A percentile compares a stretch with the other conserved stretches of the same genome.
Conservation (phyloP, 129 eudicot species). For the Erigeron canadensis region DNA sequence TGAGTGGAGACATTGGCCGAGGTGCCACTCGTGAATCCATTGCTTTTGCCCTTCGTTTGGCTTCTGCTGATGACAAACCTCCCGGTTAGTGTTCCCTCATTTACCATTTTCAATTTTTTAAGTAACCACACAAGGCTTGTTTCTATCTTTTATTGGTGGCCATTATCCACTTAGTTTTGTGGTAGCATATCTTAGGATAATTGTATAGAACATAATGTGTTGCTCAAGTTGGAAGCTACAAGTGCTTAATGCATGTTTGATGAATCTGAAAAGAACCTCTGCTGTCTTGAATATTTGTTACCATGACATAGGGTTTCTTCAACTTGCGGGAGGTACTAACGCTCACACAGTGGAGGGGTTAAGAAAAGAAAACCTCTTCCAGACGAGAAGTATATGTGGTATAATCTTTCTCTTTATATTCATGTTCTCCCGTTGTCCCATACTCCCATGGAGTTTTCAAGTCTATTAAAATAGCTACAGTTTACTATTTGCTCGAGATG, state of each 20-base stretch:
- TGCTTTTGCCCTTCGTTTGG: constrained; percentile 68
- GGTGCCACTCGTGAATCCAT: constrained; percentile 91
- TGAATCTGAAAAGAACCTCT: background rate
- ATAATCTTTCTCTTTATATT: constrained; percentile 16
- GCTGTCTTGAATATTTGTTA: background rate
- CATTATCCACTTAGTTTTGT: constrained; percentile 4
- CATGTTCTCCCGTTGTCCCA: background rate
- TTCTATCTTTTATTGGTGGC: background rate
- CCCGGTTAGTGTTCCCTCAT: constrained; percentile 42
- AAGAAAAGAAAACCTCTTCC: constrained; percentile 55
- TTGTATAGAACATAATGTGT: background rate
- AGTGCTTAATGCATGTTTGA: constrained; percentile 9
- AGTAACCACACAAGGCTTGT: background rate
- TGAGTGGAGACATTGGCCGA: constrained; percentile 99
- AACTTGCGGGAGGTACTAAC: constrained; percentile 94
- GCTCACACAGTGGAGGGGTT: constrained; percentile 89
- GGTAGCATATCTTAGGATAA: constrained; percentile 1
- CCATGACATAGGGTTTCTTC: constrained; percentile 69
- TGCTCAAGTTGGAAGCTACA: background rate
- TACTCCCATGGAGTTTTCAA: background rate
- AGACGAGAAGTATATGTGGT: constrained; percentile 40
- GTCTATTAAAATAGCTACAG: background rate
- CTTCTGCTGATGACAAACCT: constrained; percentile 60
- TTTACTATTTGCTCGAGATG: background rate
- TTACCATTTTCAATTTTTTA: background rate